phyloP scores from a whole-genome alignment of 768 basidiomycete genomes.

The Boletus vermiculosoides region DNA sequence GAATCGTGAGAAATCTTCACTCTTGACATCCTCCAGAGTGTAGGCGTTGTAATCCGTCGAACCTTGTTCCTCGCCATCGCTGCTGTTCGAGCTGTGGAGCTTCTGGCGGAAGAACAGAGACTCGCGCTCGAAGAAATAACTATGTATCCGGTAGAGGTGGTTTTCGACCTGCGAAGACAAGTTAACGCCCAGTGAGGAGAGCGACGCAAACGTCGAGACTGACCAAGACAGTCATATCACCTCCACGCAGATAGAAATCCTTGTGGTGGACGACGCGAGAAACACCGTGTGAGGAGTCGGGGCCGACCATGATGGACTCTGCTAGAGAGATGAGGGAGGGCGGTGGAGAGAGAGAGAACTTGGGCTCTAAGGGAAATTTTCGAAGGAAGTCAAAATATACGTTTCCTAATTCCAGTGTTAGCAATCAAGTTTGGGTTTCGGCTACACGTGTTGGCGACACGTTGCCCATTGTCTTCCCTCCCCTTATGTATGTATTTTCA shows the following conservation, averaged over 20 bases:
- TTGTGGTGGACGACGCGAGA: conserved; percentile 37
- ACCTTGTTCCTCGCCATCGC: conserved; percentile 35
- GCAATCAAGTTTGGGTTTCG: conserved; percentile 16
- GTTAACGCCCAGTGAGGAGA: conserved; percentile 10
- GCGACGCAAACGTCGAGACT: conserved; percentile 18
- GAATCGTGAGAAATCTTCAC: conserved; percentile 52
- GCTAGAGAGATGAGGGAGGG: conserved; percentile 30
- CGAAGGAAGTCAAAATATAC: conserved; percentile 37
- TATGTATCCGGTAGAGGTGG: conserved; percentile 54
- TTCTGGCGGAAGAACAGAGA: conserved; percentile 46
- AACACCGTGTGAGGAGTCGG: conserved; percentile 27
- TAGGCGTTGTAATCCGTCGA: conserved; percentile 42
- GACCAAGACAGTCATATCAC: conserved; percentile 59
- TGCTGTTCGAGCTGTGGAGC: conserved; percentile 30
- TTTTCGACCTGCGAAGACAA: conserved; percentile 50
- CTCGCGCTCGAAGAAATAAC: conserved; percentile 63
- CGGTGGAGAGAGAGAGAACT: conserved; percentile 24
- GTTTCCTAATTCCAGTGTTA: conserved; percentile 31
- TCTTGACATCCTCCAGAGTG: conserved; percentile 43
- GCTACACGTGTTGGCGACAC: conserved; percentile 39
- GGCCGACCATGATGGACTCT: conserved; percentile 25
- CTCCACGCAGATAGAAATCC: conserved; percentile 56
- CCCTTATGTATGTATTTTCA: conserved; percentile 23
- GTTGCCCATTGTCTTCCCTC: conserved; percentile 22
- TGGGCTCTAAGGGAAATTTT: conserved; percentile 37